These are phyloP conservation scores for Aspergillus coremiiformis DNA, from an alignment of 495 filamentous ascomycete genomes.

Conservation along the genomic window DNA sequence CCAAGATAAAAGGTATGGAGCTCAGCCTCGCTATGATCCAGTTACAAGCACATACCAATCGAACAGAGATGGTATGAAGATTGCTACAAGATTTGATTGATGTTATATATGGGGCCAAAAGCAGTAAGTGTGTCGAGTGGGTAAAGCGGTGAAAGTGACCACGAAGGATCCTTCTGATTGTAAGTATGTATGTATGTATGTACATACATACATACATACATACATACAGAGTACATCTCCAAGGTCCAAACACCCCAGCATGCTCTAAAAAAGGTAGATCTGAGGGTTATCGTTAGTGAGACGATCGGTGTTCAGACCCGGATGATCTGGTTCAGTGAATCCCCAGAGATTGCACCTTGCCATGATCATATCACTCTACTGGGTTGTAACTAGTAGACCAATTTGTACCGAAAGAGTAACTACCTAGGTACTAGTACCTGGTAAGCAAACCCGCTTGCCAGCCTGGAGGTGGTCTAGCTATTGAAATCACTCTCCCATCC, in stretches of 20 bases:
- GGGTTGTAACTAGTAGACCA: background rate
- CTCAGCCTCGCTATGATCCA: too few species aligned
- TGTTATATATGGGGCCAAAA: background rate
- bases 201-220: too few species aligned
- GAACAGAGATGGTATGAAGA: background rate
- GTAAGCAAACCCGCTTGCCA: background rate
- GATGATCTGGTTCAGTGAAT: background rate
- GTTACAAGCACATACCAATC: background rate
- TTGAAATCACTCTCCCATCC: background rate
- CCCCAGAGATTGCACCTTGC: background rate
- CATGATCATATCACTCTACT: background rate
- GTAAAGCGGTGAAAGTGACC: constrained; percentile 8
- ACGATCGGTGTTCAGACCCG: background rate
- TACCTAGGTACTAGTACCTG: too few species aligned
- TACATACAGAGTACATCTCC: too few species aligned
- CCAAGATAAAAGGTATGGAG: too few species aligned
- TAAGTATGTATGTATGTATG: too few species aligned
- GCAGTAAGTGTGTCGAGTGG: background rate
- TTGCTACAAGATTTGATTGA: background rate
- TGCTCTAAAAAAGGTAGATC: background rate
- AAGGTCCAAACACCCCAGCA: too few species aligned
- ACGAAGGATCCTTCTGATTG: constrained; percentile 24
- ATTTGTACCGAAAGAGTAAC: background rate
- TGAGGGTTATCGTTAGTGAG: background rate
- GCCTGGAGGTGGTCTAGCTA: background rate